phyloP scores from a whole-genome alignment of 2,329 filamentous ascomycete species.

The Fusarium austroafricanum region DNA sequence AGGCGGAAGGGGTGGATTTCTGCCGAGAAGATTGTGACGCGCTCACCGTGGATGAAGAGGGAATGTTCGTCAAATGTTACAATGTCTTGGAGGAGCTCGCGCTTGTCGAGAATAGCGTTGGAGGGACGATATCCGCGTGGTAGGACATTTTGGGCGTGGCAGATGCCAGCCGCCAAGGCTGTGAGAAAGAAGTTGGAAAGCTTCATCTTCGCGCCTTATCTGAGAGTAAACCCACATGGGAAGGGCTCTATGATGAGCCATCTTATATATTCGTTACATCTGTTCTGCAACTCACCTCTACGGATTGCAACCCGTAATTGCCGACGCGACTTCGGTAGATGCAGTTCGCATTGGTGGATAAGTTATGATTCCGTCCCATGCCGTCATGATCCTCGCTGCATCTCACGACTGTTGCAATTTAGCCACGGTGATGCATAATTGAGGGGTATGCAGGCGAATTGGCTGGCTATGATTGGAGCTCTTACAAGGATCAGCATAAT shows the following conservation, averaged over 20 bases:
- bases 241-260: no score
- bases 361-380: constrained; percentile 1
- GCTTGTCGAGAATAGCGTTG: constrained; percentile 40
- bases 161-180: neutral
- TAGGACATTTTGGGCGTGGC: constrained; percentile 28
- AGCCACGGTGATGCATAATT: constrained; percentile 24
- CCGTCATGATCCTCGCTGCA: constrained; percentile 5
- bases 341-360: constrained; percentile 36
- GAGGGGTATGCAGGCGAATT: constrained; percentile 20
- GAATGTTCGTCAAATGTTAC: constrained; percentile 80
- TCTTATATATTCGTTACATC: constrained; percentile 2
- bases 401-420: constrained; percentile 17
- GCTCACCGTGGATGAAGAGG: constrained; percentile 75
- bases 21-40: constrained; percentile 77
- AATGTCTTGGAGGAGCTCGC: constrained; percentile 50
- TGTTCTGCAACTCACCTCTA: neutral
- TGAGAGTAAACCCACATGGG: no score
- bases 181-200: constrained; percentile 8
- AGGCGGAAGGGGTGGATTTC: constrained; percentile 77
- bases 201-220: constrained; percentile 23
- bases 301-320: constrained; percentile 25
- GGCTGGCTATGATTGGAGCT: constrained; percentile 20
- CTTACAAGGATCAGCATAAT: neutral
- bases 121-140: constrained; percentile 36
- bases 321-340: neutral